Evolutionary conservation across 2,329 filamentous ascomycete species (phyloP), one percentile per base, ranked within the genome.

Genomic region (Phialemonium atrogriseum): DNA sequence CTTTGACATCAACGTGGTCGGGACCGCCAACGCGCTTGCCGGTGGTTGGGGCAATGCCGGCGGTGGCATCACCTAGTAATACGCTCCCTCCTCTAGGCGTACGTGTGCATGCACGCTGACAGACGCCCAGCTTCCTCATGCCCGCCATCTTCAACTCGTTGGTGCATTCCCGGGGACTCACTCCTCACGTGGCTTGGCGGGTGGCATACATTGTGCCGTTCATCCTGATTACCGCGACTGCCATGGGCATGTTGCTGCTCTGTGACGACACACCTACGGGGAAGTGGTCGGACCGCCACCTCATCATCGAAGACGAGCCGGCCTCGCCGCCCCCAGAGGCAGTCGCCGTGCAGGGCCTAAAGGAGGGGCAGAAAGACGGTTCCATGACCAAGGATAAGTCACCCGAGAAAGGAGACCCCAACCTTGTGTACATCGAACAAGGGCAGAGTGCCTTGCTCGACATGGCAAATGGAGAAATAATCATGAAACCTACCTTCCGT

Each of bases 81-180:
- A n/a, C n/a, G n/a, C n/a, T n/a, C n/a, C n/a, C n/a, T n/a, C n/a
- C n/a, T n/a, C n/a, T n/a, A n/a, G n/a, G n/a, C n/a, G n/a, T n/a
- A n/a, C n/a, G n/a, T n/a, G n/a, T n/a, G n/a, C n/a, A n/a, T n/a
- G n/a, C n/a, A n/a, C n/a, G n/a, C n/a, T n/a, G n/a, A n/a, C n/a
- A n/a, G n/a, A n/a, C n/a, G n/a, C n/a, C n/a, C n/a, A n/a, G n/a
- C 62, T 93, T 94, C 55, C 73, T 89, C 46, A 94, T 94, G 86
- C 87, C 88, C 2, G 84, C 84, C 5, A 78, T 94, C 35, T 91
- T 81, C 56, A 81, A 93, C 55, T 84, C 82, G 0, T 66, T 94
- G 14, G 71, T 83, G 14, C 48, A 58, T n/a, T n/a, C n/a, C 6
- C 49, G 67, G 1, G 73, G 77, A 6, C 63, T 89, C 33, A 60